Base-by-base conservation (phyloP, 2,329 filamentous ascomycete species). In the Pseudocercospora crystallina region DNA sequence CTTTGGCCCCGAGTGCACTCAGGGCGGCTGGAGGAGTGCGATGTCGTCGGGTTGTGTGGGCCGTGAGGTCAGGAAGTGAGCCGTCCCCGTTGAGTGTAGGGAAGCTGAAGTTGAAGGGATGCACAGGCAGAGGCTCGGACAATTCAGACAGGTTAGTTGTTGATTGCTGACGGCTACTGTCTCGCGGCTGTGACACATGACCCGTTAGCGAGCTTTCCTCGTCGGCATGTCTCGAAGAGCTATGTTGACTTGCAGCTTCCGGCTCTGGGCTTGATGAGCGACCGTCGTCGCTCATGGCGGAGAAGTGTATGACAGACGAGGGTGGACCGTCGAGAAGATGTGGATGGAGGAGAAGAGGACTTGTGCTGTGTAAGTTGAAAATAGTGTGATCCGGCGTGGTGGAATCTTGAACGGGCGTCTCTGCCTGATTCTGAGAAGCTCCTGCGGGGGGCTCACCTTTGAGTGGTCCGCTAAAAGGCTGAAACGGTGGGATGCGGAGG, bases 71-170 rank as follows among this genome's bases (percentile, higher is more conserved):
- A 29, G 58, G 41, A 17, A 65, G 47, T 9, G 62, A 62, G 30
- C 64, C 64, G 65, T 67, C 61, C 39, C 46, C 53, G 48, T 63
- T 56, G 11, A 66, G 54, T 8, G 57, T 60, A 2, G 65, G 65
- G 47, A 66, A 66, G 53, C 38, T 48, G 53, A 65, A 50, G 46
- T 56, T 47, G 44, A 55, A 50, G 7, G 45, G 47, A 20, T 59
- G 50, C 13, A 13, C 41, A 33, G 52, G 8, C 17, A 26, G 20
- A 26, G 20, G 20, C 20, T 26, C 20, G 20, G 20, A 26, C 20
- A 26, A 7, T 26, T 26, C 20, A 7, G 20, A 7, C 7, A 26
- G 20, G 20, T 26, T 26, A 7, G 20, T 26, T 7, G 20, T 26
- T 26, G 20, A 26, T 26, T 41, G 45, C 36, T 46, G 41, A 15